Conservation (phyloP, 2,329 filamentous ascomycete species). For the Pseudofabraea citricarpa region DNA sequence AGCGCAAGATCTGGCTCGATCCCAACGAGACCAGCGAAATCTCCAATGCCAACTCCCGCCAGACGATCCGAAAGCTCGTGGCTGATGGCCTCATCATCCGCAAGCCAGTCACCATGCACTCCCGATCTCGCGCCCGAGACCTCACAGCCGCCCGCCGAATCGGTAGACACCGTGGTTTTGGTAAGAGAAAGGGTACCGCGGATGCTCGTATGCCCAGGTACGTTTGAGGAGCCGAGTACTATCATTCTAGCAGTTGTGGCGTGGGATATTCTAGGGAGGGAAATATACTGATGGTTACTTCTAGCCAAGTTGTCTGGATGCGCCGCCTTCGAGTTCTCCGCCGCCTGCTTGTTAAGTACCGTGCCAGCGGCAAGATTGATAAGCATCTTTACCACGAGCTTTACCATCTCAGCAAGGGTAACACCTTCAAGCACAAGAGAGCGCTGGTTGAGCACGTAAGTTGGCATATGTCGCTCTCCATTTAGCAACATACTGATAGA, state of each 20-base stretch:
- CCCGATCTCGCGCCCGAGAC: slow-evolving; percentile 90
- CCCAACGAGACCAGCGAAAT: slow-evolving; percentile 99
- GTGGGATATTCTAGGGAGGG: slow-evolving; percentile 23
- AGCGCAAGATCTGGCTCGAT: slow-evolving; percentile 99
- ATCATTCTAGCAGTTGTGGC: too few species aligned
- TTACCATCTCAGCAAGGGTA: slow-evolving; percentile 99
- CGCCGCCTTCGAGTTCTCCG: slow-evolving; percentile 98
- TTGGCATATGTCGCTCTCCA: slow-evolving; percentile 31
- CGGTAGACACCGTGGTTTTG: slow-evolving; percentile 97
- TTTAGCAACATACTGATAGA: slow-evolving; percentile 19
- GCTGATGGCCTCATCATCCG: slow-evolving; percentile 99
- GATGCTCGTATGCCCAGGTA: slow-evolving; percentile 99
- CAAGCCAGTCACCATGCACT: slow-evolving; percentile 99
- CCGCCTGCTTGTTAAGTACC: slow-evolving; percentile 99
- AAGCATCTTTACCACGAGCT: slow-evolving; percentile 99
- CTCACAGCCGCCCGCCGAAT: slow-evolving; percentile 91
- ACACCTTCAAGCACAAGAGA: slow-evolving; percentile 99
- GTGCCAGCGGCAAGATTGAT: slow-evolving; percentile 99
- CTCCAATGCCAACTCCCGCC: slow-evolving; percentile 99
- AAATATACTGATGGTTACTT: slow-evolving; percentile 24
- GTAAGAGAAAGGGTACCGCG: slow-evolving; percentile 99
- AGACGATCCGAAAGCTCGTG: slow-evolving; percentile 99
- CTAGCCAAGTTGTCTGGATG: slow-evolving; percentile 98
- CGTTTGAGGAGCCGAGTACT: too few species aligned
- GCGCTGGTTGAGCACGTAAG: slow-evolving; percentile 99